Evolutionary conservation across 495 filamentous ascomycete genomes (phyloP), one percentile per base, ranked within the genome.

Genomic region (Talaromyces nanjingensis): DNA sequence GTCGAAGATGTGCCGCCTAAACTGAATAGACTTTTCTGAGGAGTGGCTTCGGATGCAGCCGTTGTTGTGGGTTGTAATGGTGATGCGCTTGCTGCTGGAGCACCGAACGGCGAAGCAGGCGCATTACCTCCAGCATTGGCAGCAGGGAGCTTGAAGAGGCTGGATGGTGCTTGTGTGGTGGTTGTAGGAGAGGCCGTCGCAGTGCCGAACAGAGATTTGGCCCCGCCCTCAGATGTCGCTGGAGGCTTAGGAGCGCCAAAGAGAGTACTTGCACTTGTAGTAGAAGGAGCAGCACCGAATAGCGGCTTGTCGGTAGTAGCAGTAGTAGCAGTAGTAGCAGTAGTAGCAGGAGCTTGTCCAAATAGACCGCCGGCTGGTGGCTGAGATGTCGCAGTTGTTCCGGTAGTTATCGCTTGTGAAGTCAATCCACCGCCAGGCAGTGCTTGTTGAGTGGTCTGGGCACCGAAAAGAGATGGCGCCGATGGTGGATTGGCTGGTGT

Each of bases 401-500:
- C 57, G 16, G 57, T 66, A 7, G 67, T 57, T 58, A 47, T 37
- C 33, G 37, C 27, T 29, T 34, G 25, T 63, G 63, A 11, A 59
- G 68, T 73, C 71, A 3, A 3, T 5, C 37, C 37, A 42, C 37
- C 37, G 16, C 37, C 14, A 42, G 37, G 37, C 14, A 67, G 20
- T 11, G 77, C 53, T 56, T 77, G 78, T 33, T 74, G 70, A 59
- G 65, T 73, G 8, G 58, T 34, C 55, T 71, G 73, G 39, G 67
- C 67, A 63, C 71, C 67, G 62, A 75, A 75, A 11, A 72, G 59
- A 16, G 73, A 65, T 33, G 64, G 68, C n/a, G 67, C 62, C 6
- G 45, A 49, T 4, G 86, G 86, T 66, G 83, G 84, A 34, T 85
- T 85, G 60, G 85, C 86, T 49, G 86, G 86, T 63, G 86, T 89